Conservation (phyloP, 2,329 filamentous ascomycete species). For the Teratosphaeria gauchensis region DNA sequence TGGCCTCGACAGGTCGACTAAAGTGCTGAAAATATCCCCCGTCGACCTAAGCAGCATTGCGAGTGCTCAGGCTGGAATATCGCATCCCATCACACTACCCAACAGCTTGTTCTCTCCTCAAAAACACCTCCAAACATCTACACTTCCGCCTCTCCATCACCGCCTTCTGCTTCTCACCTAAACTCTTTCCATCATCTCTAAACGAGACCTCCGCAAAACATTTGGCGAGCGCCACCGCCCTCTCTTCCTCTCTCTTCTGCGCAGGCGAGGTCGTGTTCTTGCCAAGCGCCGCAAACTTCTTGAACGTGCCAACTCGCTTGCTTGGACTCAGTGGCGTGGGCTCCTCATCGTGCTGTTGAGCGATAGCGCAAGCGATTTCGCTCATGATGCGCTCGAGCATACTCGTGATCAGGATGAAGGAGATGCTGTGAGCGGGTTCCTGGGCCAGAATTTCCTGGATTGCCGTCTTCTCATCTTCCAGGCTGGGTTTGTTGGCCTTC, state of each 20-base stretch:
- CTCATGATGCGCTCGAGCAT: slow-evolving; percentile 56
- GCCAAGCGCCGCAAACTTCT: slow-evolving; percentile 27
- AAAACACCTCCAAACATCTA: slow-evolving; percentile 60
- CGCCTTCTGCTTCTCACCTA: slow-evolving; percentile 48
- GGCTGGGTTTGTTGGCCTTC: slow-evolving; percentile 30
- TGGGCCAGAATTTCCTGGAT: slow-evolving; percentile 66
- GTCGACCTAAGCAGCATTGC: too few species aligned
- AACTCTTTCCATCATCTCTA: slow-evolving; percentile 33
- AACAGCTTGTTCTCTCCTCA: background rate
- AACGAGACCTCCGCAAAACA: slow-evolving; percentile 58
- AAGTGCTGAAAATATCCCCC: too few species aligned
- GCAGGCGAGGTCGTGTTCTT: slow-evolving; percentile 33
- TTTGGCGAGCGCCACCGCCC: slow-evolving; percentile 44
- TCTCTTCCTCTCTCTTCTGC: slow-evolving; percentile 42
- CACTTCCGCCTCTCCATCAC: slow-evolving; percentile 54
- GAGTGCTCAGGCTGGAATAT: background rate
- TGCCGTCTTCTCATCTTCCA: slow-evolving; percentile 49
- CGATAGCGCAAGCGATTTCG: slow-evolving; percentile 36
- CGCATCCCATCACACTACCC: background rate
- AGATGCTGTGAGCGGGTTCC: slow-evolving; percentile 68
- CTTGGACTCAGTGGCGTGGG: slow-evolving; percentile 22
- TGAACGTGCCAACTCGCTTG: slow-evolving; percentile 19
- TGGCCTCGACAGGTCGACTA: too few species aligned
- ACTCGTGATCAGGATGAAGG: slow-evolving; percentile 76
- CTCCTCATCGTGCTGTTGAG: slow-evolving; percentile 8